Evolutionary conservation across 1,284 basidiomycete genomes (phyloP), one percentile per base, ranked within the genome.

Genomic region (Ustilago esculenta): DNA sequence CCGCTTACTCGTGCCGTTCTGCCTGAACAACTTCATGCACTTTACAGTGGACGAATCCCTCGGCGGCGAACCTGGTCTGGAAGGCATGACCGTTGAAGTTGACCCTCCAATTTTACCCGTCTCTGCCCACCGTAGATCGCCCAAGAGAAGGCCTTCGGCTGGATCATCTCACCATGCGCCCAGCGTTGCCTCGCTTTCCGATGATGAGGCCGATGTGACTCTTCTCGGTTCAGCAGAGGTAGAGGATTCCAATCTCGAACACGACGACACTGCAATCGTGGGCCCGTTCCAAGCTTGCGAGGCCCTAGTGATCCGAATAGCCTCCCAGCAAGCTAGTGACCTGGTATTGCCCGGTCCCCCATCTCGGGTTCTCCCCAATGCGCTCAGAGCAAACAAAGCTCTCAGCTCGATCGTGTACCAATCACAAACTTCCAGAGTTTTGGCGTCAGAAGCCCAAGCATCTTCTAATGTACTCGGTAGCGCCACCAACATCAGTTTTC

Each of bases 211-310:
- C 17, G 65, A 68, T 17, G 34, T 59, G 17, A 67, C 57, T 10
- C 29, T 57, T 8, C 50, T 49, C 12, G 61, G 45, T 5, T 34
- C 52, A 9, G 40, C 45, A 12, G 47, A 49, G 12, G 40, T 34
- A 7, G 51, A 56, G 18, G 58, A 67, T 0, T 39, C 57, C 2
- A 47, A 50, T 7, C 8, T 25, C 1, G 55, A 63, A 20, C 45
- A 52, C 11, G 56, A 61, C 47, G 53, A 59, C 29, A 54, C 57
- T 0, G 51, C 53, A 18, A 66, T 70, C n/a, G 36, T 39, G 2
- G 67, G 67, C 4, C 60, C 60, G 0, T 70, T 70, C 17, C 50
- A 64, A 6, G 61, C 67, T 2, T 70, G 60, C 27, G 60, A 70
- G 7, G 60, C 67, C 5, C 47, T 70, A 9, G 50, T 60, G 2